Evolutionary conservation across 1,284 basidiomycete species (phyloP).

Genomic region (Cutaneotrichosporon dermatis): DNA sequence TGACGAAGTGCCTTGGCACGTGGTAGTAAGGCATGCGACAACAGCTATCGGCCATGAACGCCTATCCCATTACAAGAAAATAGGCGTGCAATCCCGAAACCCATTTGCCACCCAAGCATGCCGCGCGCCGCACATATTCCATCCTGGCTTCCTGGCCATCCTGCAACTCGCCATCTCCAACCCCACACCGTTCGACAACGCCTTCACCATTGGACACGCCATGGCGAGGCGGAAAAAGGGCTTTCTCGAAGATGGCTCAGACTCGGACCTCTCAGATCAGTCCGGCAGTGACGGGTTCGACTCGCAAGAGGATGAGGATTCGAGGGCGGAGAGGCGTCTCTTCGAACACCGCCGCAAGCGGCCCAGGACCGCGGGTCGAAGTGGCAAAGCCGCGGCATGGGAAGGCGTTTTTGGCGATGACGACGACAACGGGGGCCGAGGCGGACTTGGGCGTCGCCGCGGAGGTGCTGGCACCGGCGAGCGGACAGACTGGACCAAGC

Average conservation of each 20-base stretch:
- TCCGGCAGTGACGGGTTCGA: slow-evolving; percentile 55
- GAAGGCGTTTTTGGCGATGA: slow-evolving; percentile 79
- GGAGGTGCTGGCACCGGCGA: slow-evolving; percentile 44
- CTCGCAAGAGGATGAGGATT: slow-evolving; percentile 59
- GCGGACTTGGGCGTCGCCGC: slow-evolving; percentile 17
- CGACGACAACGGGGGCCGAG: slow-evolving; percentile 51
- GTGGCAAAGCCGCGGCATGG: slow-evolving; percentile 68
- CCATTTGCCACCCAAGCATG: not conserved
- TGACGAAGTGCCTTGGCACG: no score
- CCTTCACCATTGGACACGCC: not conserved
- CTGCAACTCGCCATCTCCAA: no score
- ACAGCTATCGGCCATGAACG: no score
- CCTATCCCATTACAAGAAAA: no score
- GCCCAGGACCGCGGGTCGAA: slow-evolving; percentile 58
- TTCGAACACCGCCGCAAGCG: slow-evolving; percentile 68
- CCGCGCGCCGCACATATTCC: no score
- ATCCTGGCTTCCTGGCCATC: no score
- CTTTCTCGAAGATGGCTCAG: slow-evolving; percentile 66
- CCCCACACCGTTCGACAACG: not conserved
- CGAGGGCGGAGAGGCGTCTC: slow-evolving; percentile 68
- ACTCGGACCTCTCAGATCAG: slow-evolving; percentile 56
- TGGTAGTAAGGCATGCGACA: no score
- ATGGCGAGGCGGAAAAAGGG: slow-evolving; percentile 81
- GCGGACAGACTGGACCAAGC: slow-evolving; percentile 64
- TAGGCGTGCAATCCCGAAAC: not conserved